Percentiles rank a stretch among this genome's conserved stretches.
These are phyloP conservation scores for Pichia sporocuriosa DNA, from an alignment of 805 yeast genomes.

Conservation along the genomic window DNA sequence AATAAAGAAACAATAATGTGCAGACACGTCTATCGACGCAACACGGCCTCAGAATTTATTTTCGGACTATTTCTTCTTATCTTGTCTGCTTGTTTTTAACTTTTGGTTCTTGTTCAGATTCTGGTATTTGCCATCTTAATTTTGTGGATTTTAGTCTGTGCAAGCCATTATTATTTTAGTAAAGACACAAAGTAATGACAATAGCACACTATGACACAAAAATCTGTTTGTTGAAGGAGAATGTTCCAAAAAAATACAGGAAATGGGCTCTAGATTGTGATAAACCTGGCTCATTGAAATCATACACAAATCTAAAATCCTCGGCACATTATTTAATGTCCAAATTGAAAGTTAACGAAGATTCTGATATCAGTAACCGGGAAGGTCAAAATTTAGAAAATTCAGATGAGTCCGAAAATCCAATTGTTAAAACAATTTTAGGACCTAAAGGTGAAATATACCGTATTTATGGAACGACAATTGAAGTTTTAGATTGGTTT, in stretches of 20 bases:
- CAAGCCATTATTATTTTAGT: no score
- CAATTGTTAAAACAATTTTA: background rate
- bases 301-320: slow-evolving; percentile 3
- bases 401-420: background rate
- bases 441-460: background rate
- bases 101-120: no score
- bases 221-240: background rate
- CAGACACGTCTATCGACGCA: no score
- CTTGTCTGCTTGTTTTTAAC: no score
- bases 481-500: background rate
- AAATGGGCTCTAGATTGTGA: slow-evolving; percentile 3
- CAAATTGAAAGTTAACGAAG: background rate
- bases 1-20: no score
- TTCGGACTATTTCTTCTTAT: no score
- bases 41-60: no score
- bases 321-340: slow-evolving; percentile 5
- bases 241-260: slow-evolving; percentile 1
- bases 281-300: background rate
- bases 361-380: background rate
- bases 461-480: background rate
- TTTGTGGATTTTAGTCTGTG: no score
- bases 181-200: no score
- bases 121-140: no score
- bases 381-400: slow-evolving; percentile 1
- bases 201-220: background rate